Evolutionary conservation across 257 asterid genomes (phyloP), one percentile per base, ranked within the genome.

Genomic region (Paraleonurus japonicus): DNA sequence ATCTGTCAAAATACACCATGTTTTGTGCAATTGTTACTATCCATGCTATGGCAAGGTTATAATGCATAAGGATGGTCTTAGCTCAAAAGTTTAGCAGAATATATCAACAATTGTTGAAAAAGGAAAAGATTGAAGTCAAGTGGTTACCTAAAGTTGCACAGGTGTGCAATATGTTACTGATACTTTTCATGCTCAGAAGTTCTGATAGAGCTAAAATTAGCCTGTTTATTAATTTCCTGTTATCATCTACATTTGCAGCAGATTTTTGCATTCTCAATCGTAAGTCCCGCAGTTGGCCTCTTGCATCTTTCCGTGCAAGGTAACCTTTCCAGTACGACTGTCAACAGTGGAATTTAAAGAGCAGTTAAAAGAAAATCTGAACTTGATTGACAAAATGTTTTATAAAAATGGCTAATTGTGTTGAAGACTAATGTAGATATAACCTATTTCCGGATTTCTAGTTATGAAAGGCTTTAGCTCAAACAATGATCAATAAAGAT

Each of bases 241-340:
- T 85, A 61, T 95, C 96, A 65, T 88, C 95, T 35, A 92, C 83
- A 75, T 95, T 92, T 65, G 96, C 87, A 69, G 99, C 99, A 74
- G 98, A 84, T 73, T 84, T 83, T 72, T 95, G 92, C 86, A 95
- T 81, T 79, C 96, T 83, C 82, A 72, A 71, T 43, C 97, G 89
- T 78, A 95, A 73, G 55, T 95, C 94, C 41, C 53, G 77, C 71
- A 95, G 78, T 77, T 90, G 89, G 48, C 57, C 90, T 80, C 77
- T 85, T 12, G 95, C 80, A 17, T 84, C 77, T 83, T 89, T 92
- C 41, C 99, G 82, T 30, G 95, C 94, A 72, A 84, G 81, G 85
- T 85, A 95, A 19, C 98, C 99, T 80, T 82, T 95, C 96, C 96
- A 89, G 82, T 80, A 80, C 16, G 98, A 83, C 98, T 92, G 86